Conservation (phyloP, 2,329 filamentous ascomycete genomes). For the Aureobasidium sp. region DNA sequence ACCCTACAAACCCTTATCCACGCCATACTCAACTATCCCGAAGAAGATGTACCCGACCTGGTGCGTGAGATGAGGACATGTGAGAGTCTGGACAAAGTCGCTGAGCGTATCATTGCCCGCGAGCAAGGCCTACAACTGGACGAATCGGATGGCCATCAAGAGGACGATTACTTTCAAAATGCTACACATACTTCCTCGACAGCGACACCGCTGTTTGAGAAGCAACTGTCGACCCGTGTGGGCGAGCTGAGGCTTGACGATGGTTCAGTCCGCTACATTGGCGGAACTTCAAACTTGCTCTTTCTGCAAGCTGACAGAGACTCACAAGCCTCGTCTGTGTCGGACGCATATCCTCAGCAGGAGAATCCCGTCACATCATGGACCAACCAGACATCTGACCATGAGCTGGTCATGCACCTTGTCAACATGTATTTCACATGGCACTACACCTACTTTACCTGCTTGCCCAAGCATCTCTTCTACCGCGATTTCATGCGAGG, state of each 20-base stretch:
- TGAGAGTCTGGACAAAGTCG: slow-evolving; percentile 61
- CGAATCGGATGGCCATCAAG: slow-evolving; percentile 33
- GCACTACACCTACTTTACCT: slow-evolving; percentile 96
- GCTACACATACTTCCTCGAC: slow-evolving; percentile 26
- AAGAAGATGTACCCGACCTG: slow-evolving; percentile 73
- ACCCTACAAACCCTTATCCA: slow-evolving; percentile 90
- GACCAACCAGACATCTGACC: slow-evolving; percentile 77
- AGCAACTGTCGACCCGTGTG: slow-evolving; percentile 85
- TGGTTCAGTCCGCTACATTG: slow-evolving; percentile 82
- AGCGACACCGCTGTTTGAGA: slow-evolving; percentile 49
- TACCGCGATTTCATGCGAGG: slow-evolving; percentile 76
- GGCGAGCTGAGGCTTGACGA: slow-evolving; percentile 81
- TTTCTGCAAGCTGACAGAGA: slow-evolving; percentile 52
- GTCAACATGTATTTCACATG: slow-evolving; percentile 98
- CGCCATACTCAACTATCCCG: slow-evolving; percentile 81
- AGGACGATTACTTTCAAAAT: slow-evolving; percentile 26
- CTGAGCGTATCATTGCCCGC: slow-evolving; percentile 48
- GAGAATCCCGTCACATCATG: slow-evolving; percentile 73
- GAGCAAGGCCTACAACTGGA: slow-evolving; percentile 41
- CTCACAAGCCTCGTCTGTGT: slow-evolving; percentile 26
- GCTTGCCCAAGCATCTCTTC: slow-evolving; percentile 77
- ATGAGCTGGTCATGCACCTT: slow-evolving; percentile 71
- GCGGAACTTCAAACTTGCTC: slow-evolving; percentile 88
- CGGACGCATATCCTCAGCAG: slow-evolving; percentile 42
- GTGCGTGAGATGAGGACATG: slow-evolving; percentile 84